Base-by-base conservation (phyloP, 2,329 filamentous ascomycete genomes). In the Sclerotinia spermophila region DNA sequence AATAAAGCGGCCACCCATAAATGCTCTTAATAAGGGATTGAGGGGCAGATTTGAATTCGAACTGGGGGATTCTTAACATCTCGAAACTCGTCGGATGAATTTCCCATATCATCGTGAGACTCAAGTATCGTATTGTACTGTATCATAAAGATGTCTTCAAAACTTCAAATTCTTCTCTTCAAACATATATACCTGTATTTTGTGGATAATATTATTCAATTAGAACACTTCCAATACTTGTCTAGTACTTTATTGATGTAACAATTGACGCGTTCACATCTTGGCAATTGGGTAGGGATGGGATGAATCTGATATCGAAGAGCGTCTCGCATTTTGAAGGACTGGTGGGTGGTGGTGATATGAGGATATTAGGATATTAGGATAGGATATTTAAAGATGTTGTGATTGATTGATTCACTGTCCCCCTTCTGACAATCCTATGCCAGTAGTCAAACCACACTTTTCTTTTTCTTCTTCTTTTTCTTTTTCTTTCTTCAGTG, bases 1-100 rank as follows among this genome's bases (percentile, higher is more conserved):
- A 13, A 40, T 53, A 53, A 53, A 53, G 48, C 48, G 48, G 48
- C 45, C 51, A 55, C n/a, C 51, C 17, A 19, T 0, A 30, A 40
- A 40, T 40, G 40, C 6, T 13, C 40, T 48, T 48, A 48, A 30
- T 19, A 33, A 56, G 30, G 30, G 33, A 35, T 30, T 51, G 55
- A 58, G 55, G 55, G 55, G 55, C 55, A 58, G 19, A 38, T 58
- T 13, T 11, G 33, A 38, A 58, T 58, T 33, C 38, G n/a, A 64
- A 48, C 42, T 64, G 61, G 61, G 61, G 61, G 61, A 48, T 64
- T 44, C 8, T 33, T 42, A n/a, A 19, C 27, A 33, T 64, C 61
- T 15, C 61, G 61, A 64, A 48, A 64, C n/a, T 30, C 44, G 45
- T 64, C 42, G 35, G 35, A 40, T 30, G 35, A 40, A 51, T 51